Evolutionary conservation across 208 protist species (phyloP).

Genomic region (Trypanosoma brucei): DNA sequence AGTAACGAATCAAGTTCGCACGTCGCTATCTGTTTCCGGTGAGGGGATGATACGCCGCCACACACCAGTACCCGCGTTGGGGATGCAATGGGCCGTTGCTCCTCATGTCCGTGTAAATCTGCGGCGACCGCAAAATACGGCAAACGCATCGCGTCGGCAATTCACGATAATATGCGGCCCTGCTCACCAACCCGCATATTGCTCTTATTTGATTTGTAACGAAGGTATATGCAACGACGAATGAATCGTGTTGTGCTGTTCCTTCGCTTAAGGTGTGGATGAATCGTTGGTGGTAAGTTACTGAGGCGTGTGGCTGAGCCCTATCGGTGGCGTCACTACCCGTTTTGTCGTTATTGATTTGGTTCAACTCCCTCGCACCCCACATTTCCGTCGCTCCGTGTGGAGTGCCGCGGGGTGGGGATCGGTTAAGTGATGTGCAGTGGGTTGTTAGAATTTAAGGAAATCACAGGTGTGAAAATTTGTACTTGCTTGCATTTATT

Average conservation of each 20-base stretch:
- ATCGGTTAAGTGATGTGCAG: too few species aligned
- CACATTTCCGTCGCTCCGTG: too few species aligned
- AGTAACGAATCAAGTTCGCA: constrained; percentile 56
- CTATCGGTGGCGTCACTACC: too few species aligned
- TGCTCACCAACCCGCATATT: constrained; percentile 28
- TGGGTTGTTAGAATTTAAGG: too few species aligned
- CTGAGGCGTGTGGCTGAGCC: too few species aligned
- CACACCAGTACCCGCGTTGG: constrained; percentile 43
- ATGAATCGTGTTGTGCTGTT: not conserved
- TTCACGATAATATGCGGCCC: constrained; percentile 39
- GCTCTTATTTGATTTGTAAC: constrained; percentile 32
- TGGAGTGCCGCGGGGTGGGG: too few species aligned
- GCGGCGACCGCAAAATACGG: constrained; percentile 9
- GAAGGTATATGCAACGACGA: constrained; percentile 33
- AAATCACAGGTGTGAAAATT: too few species aligned
- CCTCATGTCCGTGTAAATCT: constrained; percentile 52
- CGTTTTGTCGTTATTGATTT: too few species aligned
- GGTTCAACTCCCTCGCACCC: too few species aligned
- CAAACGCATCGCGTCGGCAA: constrained; percentile 19
- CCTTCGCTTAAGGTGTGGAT: too few species aligned
- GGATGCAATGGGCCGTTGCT: constrained; percentile 36
- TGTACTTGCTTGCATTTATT: too few species aligned
- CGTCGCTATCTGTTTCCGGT: not conserved
- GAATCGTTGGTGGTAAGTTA: too few species aligned
- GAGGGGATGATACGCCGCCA: not conserved